Evolutionary conservation across 345 rosid species (phyloP), one percentile per base, ranked within the genome.

Genomic region (Moringa oleifera): DNA sequence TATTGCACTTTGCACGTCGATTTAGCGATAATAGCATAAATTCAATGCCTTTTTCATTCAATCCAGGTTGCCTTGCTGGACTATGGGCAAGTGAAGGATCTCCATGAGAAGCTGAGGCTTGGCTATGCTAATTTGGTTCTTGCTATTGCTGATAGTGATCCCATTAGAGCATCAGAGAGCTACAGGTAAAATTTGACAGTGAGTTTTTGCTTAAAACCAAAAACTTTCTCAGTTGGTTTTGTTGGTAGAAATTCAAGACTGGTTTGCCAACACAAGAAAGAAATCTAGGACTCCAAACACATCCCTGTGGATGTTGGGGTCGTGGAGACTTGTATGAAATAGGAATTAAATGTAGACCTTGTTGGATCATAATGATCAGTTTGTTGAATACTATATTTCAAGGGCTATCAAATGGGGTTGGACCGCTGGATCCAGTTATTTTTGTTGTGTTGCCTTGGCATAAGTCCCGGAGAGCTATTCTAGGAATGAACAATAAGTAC

Each of bases 31-130:
- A 8, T 53, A 41, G 21, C 46, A 74, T 72, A 47, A 51, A 55
- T 41, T 25, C 19, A 20, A 20, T 52, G 11, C 52, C 17, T 59
- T 68, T 76, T 80, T 58, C 36, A 5, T 18, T 55, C 3, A 80
- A 63, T 47, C 55, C 72, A 93, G 98, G 98, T 93, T 72, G 97
- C 90, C 22, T 70, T 93, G 79, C 73, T 94, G 58, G 97, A 94
- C 77, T 94, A 88, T 66, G 97, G 97, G 57, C 99, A 90, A 83
- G 99, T 86, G 73, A 94, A 94, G 83, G 97, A 94, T 80, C 96
- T 94, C 28, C 90, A 96, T 52, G 79, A 90, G 46, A 71, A 79
- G 28, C 70, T 90, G 76, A 82, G 93, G 81, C 89, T 88, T 73
- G 95, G 92, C 51, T 88, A 83, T 77, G 99, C 97, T 23, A 84